These are phyloP conservation scores for Phoma sp. DNA, from an alignment of 2,329 filamentous ascomycete species.

Conservation along the genomic window DNA sequence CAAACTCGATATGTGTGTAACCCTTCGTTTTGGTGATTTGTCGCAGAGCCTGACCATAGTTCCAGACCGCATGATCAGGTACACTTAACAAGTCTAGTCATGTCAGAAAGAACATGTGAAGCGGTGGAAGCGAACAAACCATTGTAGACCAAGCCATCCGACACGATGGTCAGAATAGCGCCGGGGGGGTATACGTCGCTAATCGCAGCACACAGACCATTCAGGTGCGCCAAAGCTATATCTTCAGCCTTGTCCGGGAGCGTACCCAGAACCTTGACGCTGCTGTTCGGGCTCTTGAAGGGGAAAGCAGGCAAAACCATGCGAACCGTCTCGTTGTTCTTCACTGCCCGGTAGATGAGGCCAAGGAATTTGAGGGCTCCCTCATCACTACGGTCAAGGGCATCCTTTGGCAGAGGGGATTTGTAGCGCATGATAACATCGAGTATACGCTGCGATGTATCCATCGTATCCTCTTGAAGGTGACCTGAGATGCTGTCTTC, in stretches of 20 bases:
- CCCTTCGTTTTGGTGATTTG: slow-evolving; percentile 14
- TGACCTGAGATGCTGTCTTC: not conserved
- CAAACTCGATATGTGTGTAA: slow-evolving; percentile 28
- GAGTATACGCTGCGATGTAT: slow-evolving; percentile 17
- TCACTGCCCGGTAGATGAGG: slow-evolving; percentile 21
- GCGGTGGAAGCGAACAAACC: slow-evolving; percentile 19
- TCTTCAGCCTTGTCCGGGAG: slow-evolving; percentile 56
- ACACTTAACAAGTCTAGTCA: slow-evolving; percentile 51
- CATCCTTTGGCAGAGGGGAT: slow-evolving; percentile 16
- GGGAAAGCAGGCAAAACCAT: slow-evolving; percentile 63
- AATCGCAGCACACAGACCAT: slow-evolving; percentile 52
- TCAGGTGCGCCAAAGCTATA: slow-evolving; percentile 51
- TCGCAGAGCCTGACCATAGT: slow-evolving; percentile 36
- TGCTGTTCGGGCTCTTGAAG: slow-evolving; percentile 67
- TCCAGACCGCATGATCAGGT: slow-evolving; percentile 52
- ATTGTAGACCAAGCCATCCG: slow-evolving; percentile 53
- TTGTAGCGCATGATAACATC: slow-evolving; percentile 22
- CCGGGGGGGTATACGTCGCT: slow-evolving; percentile 49
- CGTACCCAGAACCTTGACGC: slow-evolving; percentile 61
- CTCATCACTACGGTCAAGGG: slow-evolving; percentile 21
- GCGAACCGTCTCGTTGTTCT: slow-evolving; percentile 22
- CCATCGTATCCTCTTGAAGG: not conserved
- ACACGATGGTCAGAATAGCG: slow-evolving; percentile 50
- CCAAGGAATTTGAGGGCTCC: slow-evolving; percentile 20
- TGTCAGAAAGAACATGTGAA: not conserved